phyloP scores from a whole-genome alignment of 2,329 filamentous ascomycete genomes.

The Plenodomus biglobosus region DNA sequence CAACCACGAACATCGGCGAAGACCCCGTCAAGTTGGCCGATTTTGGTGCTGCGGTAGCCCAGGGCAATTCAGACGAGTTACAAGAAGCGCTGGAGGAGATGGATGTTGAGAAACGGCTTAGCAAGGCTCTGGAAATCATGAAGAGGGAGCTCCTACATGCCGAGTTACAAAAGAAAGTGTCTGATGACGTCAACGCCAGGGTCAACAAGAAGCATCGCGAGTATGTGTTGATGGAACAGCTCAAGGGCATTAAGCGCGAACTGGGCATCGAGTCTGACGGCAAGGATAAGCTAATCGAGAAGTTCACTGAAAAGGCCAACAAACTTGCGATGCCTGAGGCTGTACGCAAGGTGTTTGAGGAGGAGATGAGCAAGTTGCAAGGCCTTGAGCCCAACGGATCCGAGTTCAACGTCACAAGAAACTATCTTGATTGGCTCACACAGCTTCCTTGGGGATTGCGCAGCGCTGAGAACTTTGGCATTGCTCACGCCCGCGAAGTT shows the following conservation, averaged over 20 bases:
- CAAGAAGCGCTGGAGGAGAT: conserved; percentile 88
- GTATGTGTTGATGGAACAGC: conserved; percentile 99
- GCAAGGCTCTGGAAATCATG: conserved; percentile 85
- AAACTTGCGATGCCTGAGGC: conserved; percentile 96
- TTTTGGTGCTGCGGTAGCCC: conserved; percentile 93
- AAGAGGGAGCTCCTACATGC: conserved; percentile 99
- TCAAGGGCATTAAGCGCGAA: conserved; percentile 97
- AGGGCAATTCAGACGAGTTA: conserved; percentile 80
- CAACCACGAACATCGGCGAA: conserved; percentile 89
- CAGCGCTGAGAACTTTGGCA: conserved; percentile 95
- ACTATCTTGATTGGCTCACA: conserved; percentile 98
- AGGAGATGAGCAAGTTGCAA: conserved; percentile 95
- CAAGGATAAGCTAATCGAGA: conserved; percentile 96
- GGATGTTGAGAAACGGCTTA: conserved; percentile 88
- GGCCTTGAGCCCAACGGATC: conserved; percentile 94
- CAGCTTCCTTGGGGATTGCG: conserved; percentile 97
- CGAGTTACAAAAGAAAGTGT: conserved; percentile 93
- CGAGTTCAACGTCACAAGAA: conserved; percentile 97
- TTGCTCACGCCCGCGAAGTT: conserved; percentile 85
- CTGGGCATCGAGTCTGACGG: conserved; percentile 96
- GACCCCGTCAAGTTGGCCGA: conserved; percentile 95
- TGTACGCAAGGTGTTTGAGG: conserved; percentile 96
- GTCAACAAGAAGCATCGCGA: conserved; percentile 97
- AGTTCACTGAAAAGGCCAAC: conserved; percentile 91
- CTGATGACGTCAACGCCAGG: conserved; percentile 95